Evolutionary conservation across 2,329 filamentous ascomycete species (phyloP), one percentile per base, ranked within the genome.

Genomic region (Clathrospora elynae): DNA sequence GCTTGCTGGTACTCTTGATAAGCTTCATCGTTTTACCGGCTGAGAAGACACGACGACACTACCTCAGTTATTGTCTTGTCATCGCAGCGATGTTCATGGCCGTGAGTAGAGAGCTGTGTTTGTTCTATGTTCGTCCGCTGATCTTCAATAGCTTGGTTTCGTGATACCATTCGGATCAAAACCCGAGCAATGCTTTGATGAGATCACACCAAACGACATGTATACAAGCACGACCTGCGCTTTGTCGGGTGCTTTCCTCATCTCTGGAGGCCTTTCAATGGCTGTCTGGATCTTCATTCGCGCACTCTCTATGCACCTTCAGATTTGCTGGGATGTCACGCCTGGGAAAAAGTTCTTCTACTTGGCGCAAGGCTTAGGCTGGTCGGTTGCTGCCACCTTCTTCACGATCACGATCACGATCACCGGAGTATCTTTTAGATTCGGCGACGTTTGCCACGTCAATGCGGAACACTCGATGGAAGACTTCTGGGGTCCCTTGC

Each of bases 311-410:
- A 85, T 99, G 59, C 93, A 99, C 71, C 83, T 99, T 17, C 93
- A 97, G 71, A 96, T 99, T 53, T 96, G 91, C 76, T 99, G 93
- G 93, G 90, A 97, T 69, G 80, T 95, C 22, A 84, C 92, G 6
- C 88, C 95, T 3, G 93, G 93, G 25, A 82, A 84, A 30, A 87
- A 81, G 60, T 97, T 96, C 71, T 96, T 96, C 83, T 90, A 89
- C 76, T 81, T 82, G 53, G 85, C 92, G 3, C 84, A 96, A 62
- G 78, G 80, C 11, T 74, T 85, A 6, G 93, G 93, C 49, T 96
- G 92, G 88, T 87, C 87, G 12, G 79, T 97, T 31, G 90, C 91
- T 2, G 78, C 85, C 16, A 72, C 90, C 13, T 88, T 89, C 23
- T 81, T 95, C 51, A 78, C 85, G 3, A 71, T 92, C 28, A 88